A percentile compares a stretch with the other conserved stretches of the same genome.
phyloP scores from a whole-genome alignment of 805 yeast species.

The Cyberlindnera subsufficiens region DNA sequence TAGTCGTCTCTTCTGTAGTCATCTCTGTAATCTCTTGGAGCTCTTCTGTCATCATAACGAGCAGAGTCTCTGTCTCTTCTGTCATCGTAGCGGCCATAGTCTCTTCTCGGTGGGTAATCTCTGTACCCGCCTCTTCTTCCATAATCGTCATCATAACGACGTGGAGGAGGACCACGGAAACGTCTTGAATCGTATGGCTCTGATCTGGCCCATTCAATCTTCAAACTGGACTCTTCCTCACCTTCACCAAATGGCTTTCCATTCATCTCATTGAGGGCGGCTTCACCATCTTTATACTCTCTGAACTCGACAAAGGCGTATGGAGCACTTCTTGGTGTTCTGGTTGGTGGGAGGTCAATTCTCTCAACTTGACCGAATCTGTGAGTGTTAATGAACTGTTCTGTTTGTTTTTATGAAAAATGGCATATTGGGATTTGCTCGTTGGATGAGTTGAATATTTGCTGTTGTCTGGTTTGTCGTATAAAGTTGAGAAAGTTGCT shows the following conservation, averaged over 20 bases:
- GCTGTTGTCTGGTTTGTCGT: neutral
- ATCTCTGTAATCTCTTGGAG: conserved; percentile 10
- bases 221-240: conserved; percentile 27
- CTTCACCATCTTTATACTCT: conserved; percentile 45
- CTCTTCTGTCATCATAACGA: conserved; percentile 11
- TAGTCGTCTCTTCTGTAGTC: conserved; percentile 12
- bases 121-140: conserved; percentile 17
- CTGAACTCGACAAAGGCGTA: conserved; percentile 61
- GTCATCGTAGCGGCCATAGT: conserved; percentile 9
- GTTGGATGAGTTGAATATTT: neutral
- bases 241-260: conserved; percentile 33
- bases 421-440: neutral
- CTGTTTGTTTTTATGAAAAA: neutral
- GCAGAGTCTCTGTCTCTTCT: conserved; percentile 7
- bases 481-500: too few relatives aligned
- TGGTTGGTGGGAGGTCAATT: conserved; percentile 59
- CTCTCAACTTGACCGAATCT: conserved; percentile 54
- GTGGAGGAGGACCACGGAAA: conserved; percentile 3
- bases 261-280: conserved; percentile 38
- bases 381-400: conserved; percentile 3
- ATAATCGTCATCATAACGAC: conserved; percentile 13
- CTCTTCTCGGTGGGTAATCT: conserved; percentile 16
- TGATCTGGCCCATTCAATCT: conserved; percentile 51
- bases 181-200: conserved; percentile 36
- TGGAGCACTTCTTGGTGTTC: conserved; percentile 51